phyloP scores from a whole-genome alignment of 192 early-diverging fungal genomes.

The Chytriomyces confervae region DNA sequence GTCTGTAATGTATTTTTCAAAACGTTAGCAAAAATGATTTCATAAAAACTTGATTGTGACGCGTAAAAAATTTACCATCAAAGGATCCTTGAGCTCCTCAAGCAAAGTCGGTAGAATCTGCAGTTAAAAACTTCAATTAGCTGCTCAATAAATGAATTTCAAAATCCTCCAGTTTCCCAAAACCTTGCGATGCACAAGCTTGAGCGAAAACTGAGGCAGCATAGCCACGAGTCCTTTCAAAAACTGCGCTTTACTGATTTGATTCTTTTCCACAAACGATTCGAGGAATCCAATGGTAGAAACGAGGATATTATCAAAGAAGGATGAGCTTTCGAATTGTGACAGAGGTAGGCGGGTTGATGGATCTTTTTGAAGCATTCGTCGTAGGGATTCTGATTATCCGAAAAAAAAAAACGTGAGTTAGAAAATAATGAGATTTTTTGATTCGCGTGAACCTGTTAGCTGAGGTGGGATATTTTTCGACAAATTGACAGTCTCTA shows the following conservation, averaged over 20 bases:
- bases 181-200: constrained; percentile 72
- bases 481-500: neutral
- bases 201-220: constrained; percentile 73
- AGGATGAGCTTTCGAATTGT: constrained; percentile 70
- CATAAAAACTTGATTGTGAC: too few species aligned
- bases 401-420: too few species aligned
- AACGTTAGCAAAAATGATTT: too few species aligned
- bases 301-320: constrained; percentile 81
- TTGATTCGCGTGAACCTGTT: neutral
- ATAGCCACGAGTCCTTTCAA: constrained; percentile 76
- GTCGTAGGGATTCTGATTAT: constrained; percentile 9
- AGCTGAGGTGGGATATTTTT: constrained; percentile 13
- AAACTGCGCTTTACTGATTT: constrained; percentile 79
- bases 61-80: too few species aligned
- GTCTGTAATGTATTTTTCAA: constrained; percentile 58
- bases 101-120: constrained; percentile 76
- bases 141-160: too few species aligned
- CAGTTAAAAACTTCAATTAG: too few species aligned
- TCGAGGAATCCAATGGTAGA: constrained; percentile 83
- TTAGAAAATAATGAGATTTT: too few species aligned
- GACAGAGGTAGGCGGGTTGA: constrained; percentile 61
- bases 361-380: constrained; percentile 55
- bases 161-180: too few species aligned
- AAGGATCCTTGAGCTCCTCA: constrained; percentile 75
- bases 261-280: constrained; percentile 75